phyloP scores from a whole-genome alignment of 164 flowering plant genomes.

The Kingdonia uniflora region DNA sequence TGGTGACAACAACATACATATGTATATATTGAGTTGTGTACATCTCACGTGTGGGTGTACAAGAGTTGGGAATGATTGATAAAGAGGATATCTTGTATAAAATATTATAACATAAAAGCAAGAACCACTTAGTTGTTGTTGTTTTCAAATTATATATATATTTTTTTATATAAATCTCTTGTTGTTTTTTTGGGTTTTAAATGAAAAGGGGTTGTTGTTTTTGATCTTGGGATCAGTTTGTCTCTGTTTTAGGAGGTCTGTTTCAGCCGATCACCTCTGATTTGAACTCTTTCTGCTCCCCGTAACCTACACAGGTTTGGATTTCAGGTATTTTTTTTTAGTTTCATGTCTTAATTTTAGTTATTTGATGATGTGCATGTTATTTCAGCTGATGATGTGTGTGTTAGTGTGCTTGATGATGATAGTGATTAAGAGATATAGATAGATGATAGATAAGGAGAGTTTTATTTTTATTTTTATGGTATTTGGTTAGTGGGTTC shows the following conservation, averaged over 20 bases:
- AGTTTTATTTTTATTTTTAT: slow-evolving; percentile 1
- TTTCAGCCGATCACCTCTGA: slow-evolving; percentile 29
- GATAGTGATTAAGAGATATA: not conserved
- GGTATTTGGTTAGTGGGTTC: no score
- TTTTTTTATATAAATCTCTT: not conserved
- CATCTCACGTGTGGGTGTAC: slow-evolving; percentile 27
- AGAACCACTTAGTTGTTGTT: slow-evolving; percentile 2
- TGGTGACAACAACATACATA: not conserved
- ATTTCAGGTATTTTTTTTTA: slow-evolving; percentile 34
- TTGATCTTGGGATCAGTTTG: slow-evolving; percentile 52
- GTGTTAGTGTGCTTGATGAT: slow-evolving; percentile 6
- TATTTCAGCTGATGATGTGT: slow-evolving; percentile 3
- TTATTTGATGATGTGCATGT: not conserved
- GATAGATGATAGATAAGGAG: no score
- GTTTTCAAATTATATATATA: not conserved
- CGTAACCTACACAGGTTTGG: slow-evolving; percentile 30
- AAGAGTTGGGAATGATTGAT: slow-evolving; percentile 8
- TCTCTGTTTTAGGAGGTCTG: slow-evolving; percentile 24
- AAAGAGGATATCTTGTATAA: slow-evolving; percentile 15
- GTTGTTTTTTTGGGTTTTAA: slow-evolving; percentile 9
- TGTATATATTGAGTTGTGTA: slow-evolving; percentile 5
- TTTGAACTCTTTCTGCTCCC: slow-evolving; percentile 48
- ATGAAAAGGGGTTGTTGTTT: slow-evolving; percentile 22
- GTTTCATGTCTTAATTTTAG: slow-evolving; percentile 1
- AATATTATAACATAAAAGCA: slow-evolving; percentile 4